Base-by-base conservation (phyloP, 352 stramenopile species). In the Thalassiosira delicatula region DNA sequence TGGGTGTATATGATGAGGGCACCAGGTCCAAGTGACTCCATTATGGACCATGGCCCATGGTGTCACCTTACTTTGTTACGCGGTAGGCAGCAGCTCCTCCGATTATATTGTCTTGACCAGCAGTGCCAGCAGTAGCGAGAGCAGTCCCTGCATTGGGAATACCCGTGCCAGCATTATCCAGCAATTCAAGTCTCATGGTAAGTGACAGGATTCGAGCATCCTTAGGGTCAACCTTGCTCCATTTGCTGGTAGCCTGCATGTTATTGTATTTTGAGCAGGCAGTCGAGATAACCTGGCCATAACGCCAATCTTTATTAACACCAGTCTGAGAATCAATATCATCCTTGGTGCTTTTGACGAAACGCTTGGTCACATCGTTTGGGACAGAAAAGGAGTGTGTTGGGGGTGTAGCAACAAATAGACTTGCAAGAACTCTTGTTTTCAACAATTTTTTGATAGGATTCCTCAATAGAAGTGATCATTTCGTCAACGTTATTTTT, bases 201-300 rank as follows among this genome's bases (percentile, higher is more conserved):
- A 65, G 32, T 19, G 56, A n/a, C 5, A 65, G 19, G 3, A 65
- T 44, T 42, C n/a, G 29, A 17, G 56, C 56, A 65, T 4, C 19
- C 11, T 65, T 44, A 3, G 56, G 56, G 21, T 54, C 61, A 40
- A 70, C 61, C 30, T 70, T 62, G 29, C 4, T 61, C 61, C 61
- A 70, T 27, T 70, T 35, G 21, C 61, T 35, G 17, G 30, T 46
- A 3, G 8, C 8, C 8, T 65, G 21, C 56, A 65, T 65, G 3
- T 44, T 65, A 19, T 12, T 65, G 21, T 65, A 65, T 27, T 65
- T 65, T 11, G 56, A 21, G 4, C 5, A 4, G 9, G 56, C 56
- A 3, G 56, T 3, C 3, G n/a, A 14, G 19, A 65, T 65, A n/a
- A 65, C 35, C 27, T 65, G 3, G 9, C n/a, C 25, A n/a, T n/a